phyloP scores from a whole-genome alignment of 192 early-diverging fungal genomes.

The Gamsiella multidivaricata region DNA sequence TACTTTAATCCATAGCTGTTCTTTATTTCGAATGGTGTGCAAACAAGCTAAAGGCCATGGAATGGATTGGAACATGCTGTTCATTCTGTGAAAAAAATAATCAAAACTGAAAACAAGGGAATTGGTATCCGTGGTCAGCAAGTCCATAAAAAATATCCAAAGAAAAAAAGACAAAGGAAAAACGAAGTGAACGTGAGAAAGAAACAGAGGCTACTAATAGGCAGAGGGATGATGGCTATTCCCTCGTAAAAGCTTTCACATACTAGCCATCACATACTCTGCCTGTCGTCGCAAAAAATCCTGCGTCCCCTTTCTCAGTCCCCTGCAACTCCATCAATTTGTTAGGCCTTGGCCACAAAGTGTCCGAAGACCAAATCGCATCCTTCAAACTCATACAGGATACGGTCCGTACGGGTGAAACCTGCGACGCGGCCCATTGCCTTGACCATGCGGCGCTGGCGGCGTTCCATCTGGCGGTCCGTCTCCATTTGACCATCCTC shows the following conservation, averaged over 20 bases:
- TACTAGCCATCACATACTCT: constrained; percentile 5
- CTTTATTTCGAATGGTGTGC: neutral
- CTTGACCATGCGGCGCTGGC: constrained; percentile 54
- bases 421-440: constrained; percentile 66
- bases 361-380: constrained; percentile 85
- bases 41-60: neutral
- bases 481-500: constrained; percentile 54
- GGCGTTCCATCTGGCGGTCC: constrained; percentile 46
- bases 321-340: too few relatives aligned
- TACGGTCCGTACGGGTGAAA: constrained; percentile 74
- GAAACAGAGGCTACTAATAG: constrained; percentile 5
- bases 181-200: too few relatives aligned
- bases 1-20: too few relatives aligned
- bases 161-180: constrained; percentile 12
- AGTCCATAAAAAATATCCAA: constrained; percentile 16
- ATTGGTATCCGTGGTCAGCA: constrained; percentile 35
- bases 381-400: constrained; percentile 84
- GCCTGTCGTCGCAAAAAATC: constrained; percentile 14
- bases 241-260: constrained; percentile 23
- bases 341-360: constrained; percentile 60
- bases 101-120: constrained; percentile 34
- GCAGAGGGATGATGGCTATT: constrained; percentile 18
- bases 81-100: constrained; percentile 19
- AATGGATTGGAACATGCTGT: neutral
- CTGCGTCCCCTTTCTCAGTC: neutral